Conservation (phyloP, 768 basidiomycete species). For the Mycena metata region DNA sequence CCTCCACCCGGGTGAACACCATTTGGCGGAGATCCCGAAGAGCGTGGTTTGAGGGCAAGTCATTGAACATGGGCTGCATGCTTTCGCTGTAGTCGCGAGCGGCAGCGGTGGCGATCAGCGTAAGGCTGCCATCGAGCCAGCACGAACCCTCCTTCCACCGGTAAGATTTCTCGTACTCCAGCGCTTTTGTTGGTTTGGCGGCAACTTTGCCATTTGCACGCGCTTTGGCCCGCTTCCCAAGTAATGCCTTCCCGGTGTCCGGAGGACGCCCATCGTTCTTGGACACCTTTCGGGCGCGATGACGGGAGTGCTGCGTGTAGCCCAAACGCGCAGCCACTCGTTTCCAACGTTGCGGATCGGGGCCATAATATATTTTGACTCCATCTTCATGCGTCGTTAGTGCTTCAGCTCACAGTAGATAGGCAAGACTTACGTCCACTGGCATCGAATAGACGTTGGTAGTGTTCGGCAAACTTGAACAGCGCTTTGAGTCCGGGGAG, state of each 20-base stretch:
- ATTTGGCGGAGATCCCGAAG: slow-evolving; percentile 18
- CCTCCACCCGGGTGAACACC: slow-evolving; percentile 2
- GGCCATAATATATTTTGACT: neutral
- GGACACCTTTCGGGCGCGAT: neutral
- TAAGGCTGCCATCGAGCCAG: slow-evolving; percentile 23
- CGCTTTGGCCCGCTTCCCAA: neutral
- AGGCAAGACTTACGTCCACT: too few species aligned
- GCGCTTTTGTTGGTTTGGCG: too few species aligned
- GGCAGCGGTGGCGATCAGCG: neutral
- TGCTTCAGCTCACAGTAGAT: too few species aligned
- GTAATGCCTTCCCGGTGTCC: slow-evolving; percentile 5
- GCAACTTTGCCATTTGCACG: too few species aligned
- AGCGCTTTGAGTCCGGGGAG: too few species aligned
- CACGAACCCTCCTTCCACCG: slow-evolving; percentile 7
- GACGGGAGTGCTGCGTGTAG: neutral
- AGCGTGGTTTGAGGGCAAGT: neutral
- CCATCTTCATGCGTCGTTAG: neutral
- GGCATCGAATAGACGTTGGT: too few species aligned
- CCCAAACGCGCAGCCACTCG: neutral
- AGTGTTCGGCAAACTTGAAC: too few species aligned
- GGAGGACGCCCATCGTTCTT: slow-evolving; percentile 24
- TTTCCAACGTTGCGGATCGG: slow-evolving; percentile 5
- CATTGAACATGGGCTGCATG: slow-evolving; percentile 9
- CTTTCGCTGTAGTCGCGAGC: slow-evolving; percentile 2
- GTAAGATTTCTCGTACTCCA: slow-evolving; percentile 5